Evolutionary conservation across 495 filamentous ascomycete species (phyloP).

Genomic region (Podospora fimiseda): DNA sequence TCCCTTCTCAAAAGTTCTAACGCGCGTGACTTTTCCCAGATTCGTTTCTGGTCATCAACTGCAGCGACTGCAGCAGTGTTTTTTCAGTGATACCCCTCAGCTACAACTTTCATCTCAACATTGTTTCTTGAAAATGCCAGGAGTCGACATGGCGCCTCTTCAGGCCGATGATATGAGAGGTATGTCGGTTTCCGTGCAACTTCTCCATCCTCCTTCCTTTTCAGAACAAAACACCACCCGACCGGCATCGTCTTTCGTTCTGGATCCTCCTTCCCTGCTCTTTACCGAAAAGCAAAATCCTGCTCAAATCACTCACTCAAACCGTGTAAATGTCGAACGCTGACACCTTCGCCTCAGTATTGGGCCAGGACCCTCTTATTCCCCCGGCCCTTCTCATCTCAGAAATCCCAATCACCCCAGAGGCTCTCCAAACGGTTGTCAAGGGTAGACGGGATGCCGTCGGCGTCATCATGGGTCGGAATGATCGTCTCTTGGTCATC

Average conservation of each 20-base stretch:
- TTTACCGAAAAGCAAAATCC: too few relatives aligned
- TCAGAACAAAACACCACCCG: not conserved
- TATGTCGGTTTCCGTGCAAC: conserved; percentile 17
- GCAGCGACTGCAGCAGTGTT: not conserved
- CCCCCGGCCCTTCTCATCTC: conserved; percentile 79
- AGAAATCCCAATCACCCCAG: conserved; percentile 75
- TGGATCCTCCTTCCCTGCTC: conserved; percentile 1
- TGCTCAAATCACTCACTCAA: not conserved
- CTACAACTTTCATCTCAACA: not conserved
- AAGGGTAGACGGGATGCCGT: conserved; percentile 76
- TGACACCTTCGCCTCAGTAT: conserved; percentile 50
- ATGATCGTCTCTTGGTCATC: conserved; percentile 87
- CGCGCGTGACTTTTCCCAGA: not conserved
- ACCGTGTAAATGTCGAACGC: conserved; percentile 13
- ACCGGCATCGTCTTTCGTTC: not conserved
- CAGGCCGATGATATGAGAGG: conserved; percentile 46
- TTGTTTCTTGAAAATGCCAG: conserved; percentile 37
- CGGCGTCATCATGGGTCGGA: conserved; percentile 67
- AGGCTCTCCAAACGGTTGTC: conserved; percentile 61
- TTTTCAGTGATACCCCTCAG: not conserved
- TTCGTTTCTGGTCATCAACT: not conserved
- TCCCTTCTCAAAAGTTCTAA: not conserved
- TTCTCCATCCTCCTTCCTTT: not conserved
- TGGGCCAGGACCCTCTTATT: conserved; percentile 92
- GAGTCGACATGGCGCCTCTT: conserved; percentile 40